These are phyloP conservation scores for Apophysomyces trapeziformis DNA, from an alignment of 371 early-diverging fungal genomes.

Conservation along the genomic window DNA sequence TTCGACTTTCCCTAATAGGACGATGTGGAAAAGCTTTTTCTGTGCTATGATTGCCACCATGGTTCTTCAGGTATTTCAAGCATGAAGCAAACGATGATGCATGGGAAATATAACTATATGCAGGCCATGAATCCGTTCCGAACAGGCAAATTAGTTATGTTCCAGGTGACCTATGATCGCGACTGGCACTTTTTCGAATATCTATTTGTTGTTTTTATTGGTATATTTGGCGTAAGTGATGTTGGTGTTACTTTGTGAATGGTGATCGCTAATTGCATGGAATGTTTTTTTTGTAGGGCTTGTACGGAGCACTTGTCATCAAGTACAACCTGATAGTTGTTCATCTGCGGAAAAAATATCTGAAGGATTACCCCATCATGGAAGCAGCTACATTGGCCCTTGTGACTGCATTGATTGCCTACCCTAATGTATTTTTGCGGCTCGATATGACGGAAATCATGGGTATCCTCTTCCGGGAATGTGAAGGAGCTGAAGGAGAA, in stretches of 20 bases:
- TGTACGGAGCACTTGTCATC: constrained; percentile 90
- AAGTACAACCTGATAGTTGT: constrained; percentile 75
- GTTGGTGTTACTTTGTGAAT: too few species aligned
- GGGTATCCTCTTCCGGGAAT: constrained; percentile 86
- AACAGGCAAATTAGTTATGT: constrained; percentile 92
- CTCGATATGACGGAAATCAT: constrained; percentile 88
- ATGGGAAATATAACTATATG: not conserved
- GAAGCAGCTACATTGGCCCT: constrained; percentile 80
- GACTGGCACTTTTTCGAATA: constrained; percentile 92
- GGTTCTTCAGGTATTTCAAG: constrained; percentile 70
- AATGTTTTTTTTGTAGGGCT: constrained; percentile 59
- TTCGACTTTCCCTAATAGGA: constrained; percentile 93
- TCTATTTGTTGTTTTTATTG: constrained; percentile 83
- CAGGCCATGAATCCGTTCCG: constrained; percentile 90
- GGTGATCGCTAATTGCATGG: not conserved
- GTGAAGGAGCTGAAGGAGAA: constrained; percentile 61
- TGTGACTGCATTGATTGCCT: constrained; percentile 77
- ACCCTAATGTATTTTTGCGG: constrained; percentile 80
- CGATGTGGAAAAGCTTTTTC: constrained; percentile 94
- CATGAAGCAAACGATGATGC: not conserved
- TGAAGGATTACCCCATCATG: constrained; percentile 66
- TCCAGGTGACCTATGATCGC: constrained; percentile 91
- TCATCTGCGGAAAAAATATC: constrained; percentile 67
- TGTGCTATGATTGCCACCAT: constrained; percentile 93
- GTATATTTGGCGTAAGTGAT: constrained; percentile 82